Percentiles rank a stretch among this genome's conserved stretches.
Evolutionary conservation across 169 alveolate genomes (phyloP).

Genomic region (Ichthyophthirius multifiliis): DNA sequence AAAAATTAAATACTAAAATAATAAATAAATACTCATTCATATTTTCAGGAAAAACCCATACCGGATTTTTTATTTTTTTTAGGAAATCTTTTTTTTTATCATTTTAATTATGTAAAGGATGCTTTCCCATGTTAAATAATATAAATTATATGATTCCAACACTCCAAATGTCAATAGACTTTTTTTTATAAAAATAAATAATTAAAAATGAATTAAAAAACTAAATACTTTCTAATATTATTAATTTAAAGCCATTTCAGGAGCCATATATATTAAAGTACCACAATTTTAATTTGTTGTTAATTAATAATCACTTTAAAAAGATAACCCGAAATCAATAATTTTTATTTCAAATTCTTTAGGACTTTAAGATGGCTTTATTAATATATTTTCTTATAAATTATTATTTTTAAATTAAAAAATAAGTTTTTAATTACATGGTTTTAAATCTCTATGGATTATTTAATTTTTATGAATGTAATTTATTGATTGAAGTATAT

Average conservation of each 20-base stretch:
- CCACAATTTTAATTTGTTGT: not conserved
- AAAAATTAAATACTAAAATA: not conserved
- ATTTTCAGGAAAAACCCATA: not conserved
- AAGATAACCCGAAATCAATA: not conserved
- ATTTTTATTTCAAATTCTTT: not conserved
- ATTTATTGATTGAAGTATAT: not conserved
- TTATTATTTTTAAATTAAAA: not conserved
- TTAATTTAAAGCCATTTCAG: not conserved
- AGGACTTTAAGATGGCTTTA: not conserved
- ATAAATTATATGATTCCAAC: conserved; percentile 9
- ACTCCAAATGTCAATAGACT: conserved; percentile 6
- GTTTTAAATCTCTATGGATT: conserved; percentile 15
- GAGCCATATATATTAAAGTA: not conserved
- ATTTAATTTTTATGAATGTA: not conserved
- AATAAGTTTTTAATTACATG: not conserved
- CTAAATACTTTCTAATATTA: not conserved
- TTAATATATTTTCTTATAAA: not conserved
- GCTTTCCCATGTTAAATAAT: conserved; percentile 1
- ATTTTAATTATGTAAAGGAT: not conserved
- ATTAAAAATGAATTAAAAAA: not conserved
- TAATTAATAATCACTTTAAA: not conserved
- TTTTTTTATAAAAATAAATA: not conserved
- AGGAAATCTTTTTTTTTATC: not conserved
- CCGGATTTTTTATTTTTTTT: not conserved
- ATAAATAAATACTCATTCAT: not conserved